Evolutionary conservation across 345 rosid genomes (phyloP).

Genomic region (Crucihimalaya himalaica): DNA sequence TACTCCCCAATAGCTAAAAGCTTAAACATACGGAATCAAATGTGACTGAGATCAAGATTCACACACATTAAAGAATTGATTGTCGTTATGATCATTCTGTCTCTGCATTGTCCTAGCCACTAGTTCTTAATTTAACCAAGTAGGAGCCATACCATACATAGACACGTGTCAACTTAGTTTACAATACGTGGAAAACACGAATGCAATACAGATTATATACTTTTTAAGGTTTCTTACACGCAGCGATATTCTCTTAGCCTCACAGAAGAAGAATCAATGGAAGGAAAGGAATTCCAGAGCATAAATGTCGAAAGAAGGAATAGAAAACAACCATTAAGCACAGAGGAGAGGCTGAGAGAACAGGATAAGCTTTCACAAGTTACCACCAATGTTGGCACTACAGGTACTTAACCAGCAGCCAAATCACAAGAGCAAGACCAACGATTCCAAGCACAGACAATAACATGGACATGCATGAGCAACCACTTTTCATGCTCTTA

Average conservation of each 20-base stretch:
- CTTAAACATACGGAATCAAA: background rate
- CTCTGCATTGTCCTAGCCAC: background rate
- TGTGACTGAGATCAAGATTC: background rate
- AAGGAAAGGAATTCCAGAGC: background rate
- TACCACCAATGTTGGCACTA: conserved; percentile 34
- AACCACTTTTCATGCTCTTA: conserved; percentile 89
- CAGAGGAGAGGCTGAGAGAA: conserved; percentile 13
- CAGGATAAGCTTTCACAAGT: background rate
- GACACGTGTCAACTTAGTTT: conserved; percentile 17
- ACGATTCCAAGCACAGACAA: conserved; percentile 78
- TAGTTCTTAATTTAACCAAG: background rate
- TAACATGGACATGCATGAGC: conserved; percentile 90
- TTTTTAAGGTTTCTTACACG: conserved; percentile 14
- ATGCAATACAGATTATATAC: conserved; percentile 29
- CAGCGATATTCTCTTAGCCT: conserved; percentile 6
- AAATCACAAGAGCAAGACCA: conserved; percentile 67
- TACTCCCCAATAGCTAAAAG: background rate
- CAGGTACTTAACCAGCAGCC: conserved; percentile 76
- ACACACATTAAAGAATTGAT: background rate
- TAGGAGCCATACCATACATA: background rate
- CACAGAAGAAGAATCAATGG: conserved; percentile 16
- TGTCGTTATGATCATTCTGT: background rate
- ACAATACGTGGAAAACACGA: conserved; percentile 3
- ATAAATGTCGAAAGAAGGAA: conserved; percentile 3
- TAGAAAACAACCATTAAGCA: conserved; percentile 10